Conservation (phyloP, 2,329 filamentous ascomycete genomes). For the Chalara sp. region DNA sequence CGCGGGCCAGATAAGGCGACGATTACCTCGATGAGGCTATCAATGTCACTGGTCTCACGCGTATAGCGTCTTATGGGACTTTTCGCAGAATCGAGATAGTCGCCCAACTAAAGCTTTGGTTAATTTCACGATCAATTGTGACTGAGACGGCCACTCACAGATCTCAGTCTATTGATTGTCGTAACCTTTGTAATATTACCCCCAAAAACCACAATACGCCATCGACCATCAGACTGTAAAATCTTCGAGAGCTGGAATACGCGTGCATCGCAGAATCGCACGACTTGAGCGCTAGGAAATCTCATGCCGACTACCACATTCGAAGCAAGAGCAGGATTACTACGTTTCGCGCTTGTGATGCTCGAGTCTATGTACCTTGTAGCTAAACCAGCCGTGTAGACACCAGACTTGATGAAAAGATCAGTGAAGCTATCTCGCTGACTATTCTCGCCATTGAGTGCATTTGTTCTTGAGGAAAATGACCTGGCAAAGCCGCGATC, state of each 20-base stretch:
- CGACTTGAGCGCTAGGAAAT: slow-evolving; percentile 50
- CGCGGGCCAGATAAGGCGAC: slow-evolving; percentile 45
- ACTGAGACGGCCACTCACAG: slow-evolving; percentile 25
- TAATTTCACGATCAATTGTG: not conserved
- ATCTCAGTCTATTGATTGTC: slow-evolving; percentile 26
- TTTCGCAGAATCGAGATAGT: slow-evolving; percentile 31
- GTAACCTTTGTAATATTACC: slow-evolving; percentile 33
- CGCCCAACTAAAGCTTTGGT: slow-evolving; percentile 26
- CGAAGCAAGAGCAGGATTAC: slow-evolving; percentile 31
- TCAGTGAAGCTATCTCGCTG: slow-evolving; percentile 38
- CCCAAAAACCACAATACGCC: slow-evolving; percentile 43
- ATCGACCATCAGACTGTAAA: slow-evolving; percentile 44
- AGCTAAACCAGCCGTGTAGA: slow-evolving; percentile 55
- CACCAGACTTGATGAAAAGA: slow-evolving; percentile 49
- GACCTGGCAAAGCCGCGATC: slow-evolving; percentile 47
- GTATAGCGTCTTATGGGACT: slow-evolving; percentile 39
- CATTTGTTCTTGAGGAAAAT: slow-evolving; percentile 37
- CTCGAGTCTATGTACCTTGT: slow-evolving; percentile 44
- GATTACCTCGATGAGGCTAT: slow-evolving; percentile 50
- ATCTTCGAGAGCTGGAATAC: slow-evolving; percentile 43
- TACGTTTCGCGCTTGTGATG: slow-evolving; percentile 33
- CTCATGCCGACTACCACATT: slow-evolving; percentile 45
- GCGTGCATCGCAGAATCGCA: slow-evolving; percentile 53
- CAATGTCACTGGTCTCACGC: slow-evolving; percentile 34
- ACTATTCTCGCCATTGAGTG: slow-evolving; percentile 33